Conservation (phyloP, 345 rosid genomes). For the Euphorbia tirucalli region DNA sequence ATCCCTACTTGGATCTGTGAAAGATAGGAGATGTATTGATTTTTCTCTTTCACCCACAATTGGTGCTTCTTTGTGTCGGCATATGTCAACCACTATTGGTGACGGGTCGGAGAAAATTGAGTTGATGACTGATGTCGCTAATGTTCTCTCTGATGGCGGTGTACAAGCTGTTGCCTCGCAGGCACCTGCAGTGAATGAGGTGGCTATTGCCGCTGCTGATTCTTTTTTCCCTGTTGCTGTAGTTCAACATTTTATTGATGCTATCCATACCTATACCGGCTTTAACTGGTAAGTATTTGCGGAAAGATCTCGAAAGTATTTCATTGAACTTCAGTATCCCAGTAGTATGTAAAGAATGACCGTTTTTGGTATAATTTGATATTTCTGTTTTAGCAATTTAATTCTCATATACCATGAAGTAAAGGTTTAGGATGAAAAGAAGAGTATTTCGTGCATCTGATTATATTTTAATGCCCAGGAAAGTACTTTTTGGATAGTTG, state of each 20-base stretch:
- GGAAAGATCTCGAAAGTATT: too few species aligned
- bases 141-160: conserved; percentile 47
- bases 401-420: too few species aligned
- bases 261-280: conserved; percentile 63
- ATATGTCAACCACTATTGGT: conserved; percentile 55
- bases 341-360: too few species aligned
- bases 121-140: conserved; percentile 45
- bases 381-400: too few species aligned
- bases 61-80: conserved; percentile 44
- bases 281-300: conserved; percentile 48
- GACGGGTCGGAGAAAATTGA: conserved; percentile 46
- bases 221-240: conserved; percentile 58
- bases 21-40: conserved; percentile 29
- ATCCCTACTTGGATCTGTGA: conserved; percentile 13
- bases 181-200: conserved; percentile 61
- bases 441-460: too few species aligned
- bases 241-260: conserved; percentile 68
- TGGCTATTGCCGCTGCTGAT: conserved; percentile 71
- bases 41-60: conserved; percentile 30
- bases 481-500: too few species aligned
- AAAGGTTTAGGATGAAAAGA: too few species aligned
- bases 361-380: too few species aligned
- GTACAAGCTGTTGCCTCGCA: conserved; percentile 48
- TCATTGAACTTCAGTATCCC: too few species aligned
- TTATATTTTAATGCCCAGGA: too few species aligned